phyloP scores from a whole-genome alignment of 2,329 filamentous ascomycete species.

The Talaromyces sp. region DNA sequence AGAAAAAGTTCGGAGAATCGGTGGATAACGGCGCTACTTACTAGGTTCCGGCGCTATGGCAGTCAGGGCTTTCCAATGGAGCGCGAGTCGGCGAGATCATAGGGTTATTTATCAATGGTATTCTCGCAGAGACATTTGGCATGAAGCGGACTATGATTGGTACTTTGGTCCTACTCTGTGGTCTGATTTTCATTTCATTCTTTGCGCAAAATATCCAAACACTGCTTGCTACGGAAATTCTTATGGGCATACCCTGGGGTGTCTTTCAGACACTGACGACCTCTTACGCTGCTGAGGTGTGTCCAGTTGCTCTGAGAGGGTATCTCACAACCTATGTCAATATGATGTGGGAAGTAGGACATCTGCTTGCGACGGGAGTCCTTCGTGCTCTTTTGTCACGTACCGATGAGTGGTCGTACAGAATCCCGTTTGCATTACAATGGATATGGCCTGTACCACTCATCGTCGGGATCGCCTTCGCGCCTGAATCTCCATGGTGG shows the following conservation, averaged over 20 bases:
- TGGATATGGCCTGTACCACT: conserved; percentile 52
- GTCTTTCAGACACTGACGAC: conserved; percentile 47
- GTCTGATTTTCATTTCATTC: conserved; percentile 48
- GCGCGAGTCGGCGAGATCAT: conserved; percentile 44
- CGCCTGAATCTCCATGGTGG: conserved; percentile 51
- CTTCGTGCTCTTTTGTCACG: conserved; percentile 46
- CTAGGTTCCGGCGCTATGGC: conserved; percentile 39
- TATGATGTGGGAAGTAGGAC: conserved; percentile 46
- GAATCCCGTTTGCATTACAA: conserved; percentile 49
- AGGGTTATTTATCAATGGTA: conserved; percentile 49
- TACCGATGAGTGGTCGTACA: conserved; percentile 47
- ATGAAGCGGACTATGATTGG: conserved; percentile 49
- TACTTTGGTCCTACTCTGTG: conserved; percentile 42
- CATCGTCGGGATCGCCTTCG: conserved; percentile 42
- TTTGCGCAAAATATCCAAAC: conserved; percentile 44
- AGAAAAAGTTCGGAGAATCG: conserved; percentile 57
- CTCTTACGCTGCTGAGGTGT: conserved; percentile 44
- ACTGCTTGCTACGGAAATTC: conserved; percentile 47
- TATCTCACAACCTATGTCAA: conserved; percentile 46
- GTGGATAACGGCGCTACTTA: conserved; percentile 27
- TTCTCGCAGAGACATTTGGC: conserved; percentile 47
- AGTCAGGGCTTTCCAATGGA: conserved; percentile 43
- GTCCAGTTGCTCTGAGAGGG: conserved; percentile 40
- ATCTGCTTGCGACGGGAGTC: conserved; percentile 49
- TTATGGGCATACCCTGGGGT: conserved; percentile 49